Base-by-base conservation (phyloP, 116 monocot species). In the Dioscorea cayenensis region DNA sequence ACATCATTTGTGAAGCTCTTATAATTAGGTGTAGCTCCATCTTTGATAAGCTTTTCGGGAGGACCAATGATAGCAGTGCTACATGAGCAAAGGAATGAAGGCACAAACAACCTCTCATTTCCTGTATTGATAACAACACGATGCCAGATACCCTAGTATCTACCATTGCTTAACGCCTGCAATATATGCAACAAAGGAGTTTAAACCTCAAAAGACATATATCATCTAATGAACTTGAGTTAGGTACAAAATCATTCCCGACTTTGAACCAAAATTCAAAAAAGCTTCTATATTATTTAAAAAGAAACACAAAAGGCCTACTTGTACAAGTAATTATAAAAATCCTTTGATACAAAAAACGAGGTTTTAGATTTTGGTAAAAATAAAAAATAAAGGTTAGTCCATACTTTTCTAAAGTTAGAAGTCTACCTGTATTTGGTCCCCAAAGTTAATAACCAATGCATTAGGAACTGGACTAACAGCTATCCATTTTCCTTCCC, bases 151-250 rank as follows among this genome's bases (percentile, higher is more conserved):
- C 94, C 90, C 59, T 22, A 80, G 52, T 90, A 90, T 69, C 62
- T 71, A 4, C 84, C 90, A 64, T 94, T 94, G 68, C 90, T 90
- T 60, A 94, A 49, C 23, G 90, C 90, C 90, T 94, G 80, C 61
- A 70, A 64, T 7, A 36, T 1, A 17, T 36, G 13, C 32, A 32
- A 32, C 32, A 32, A 32, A 32, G 4, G 2, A 32, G 32, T 32
- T 32, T 32, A 32, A 32, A 32, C 32, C 32, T 32, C 32, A 32
- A 32, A 32, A 32, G 4, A 25, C 25, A 25, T 25, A 25, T 25
- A 25, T 25, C 25, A 25, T 25, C 25, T 25, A 25, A 25, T 25
- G 0, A 25, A 25, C 25, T 25, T 0, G 25, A 25, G 25, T 25
- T 25, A 25, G 25, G 25, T 25, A 25, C 25, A 25, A 25, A 25